phyloP scores from a whole-genome alignment of 768 basidiomycete genomes.

The Rhodotorula diobovata region DNA sequence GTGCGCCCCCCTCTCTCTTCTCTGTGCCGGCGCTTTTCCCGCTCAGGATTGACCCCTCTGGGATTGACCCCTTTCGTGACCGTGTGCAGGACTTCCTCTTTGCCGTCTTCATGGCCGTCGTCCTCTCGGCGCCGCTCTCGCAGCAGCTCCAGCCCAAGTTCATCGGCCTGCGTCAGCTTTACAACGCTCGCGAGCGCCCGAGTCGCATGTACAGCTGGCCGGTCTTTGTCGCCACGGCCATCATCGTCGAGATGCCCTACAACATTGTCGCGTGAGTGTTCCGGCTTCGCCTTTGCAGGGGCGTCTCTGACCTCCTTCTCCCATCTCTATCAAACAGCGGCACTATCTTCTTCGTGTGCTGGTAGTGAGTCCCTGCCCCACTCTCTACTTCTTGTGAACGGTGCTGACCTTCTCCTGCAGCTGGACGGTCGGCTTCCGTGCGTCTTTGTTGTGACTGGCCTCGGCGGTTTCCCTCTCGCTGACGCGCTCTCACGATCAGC shows the following conservation, averaged over 20 bases:
- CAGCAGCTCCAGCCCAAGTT: slow-evolving; percentile 64
- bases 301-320: not conserved
- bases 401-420: not conserved
- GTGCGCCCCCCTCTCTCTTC: not conserved
- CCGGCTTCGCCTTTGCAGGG: not conserved
- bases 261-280: slow-evolving; percentile 15
- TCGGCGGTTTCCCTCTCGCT: not conserved
- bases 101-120: slow-evolving; percentile 33
- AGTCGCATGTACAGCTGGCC: slow-evolving; percentile 65
- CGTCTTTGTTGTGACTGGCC: not conserved
- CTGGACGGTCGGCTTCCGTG: slow-evolving; percentile 10
- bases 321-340: not conserved
- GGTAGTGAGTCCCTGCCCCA: slow-evolving; percentile 50
- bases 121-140: slow-evolving; percentile 53
- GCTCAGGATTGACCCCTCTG: not conserved
- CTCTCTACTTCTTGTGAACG: too few species aligned
- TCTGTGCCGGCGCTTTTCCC: not conserved
- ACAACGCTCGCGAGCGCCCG: slow-evolving; percentile 64
- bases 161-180: slow-evolving; percentile 59
- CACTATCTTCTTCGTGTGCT: slow-evolving; percentile 60
- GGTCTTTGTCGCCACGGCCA: slow-evolving; percentile 27
- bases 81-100: slow-evolving; percentile 2
- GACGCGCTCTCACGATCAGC: slow-evolving; percentile 44
- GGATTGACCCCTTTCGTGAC: too few species aligned
- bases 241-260: slow-evolving; percentile 41